A percentile compares a stretch with the other conserved stretches of the same genome.
phyloP scores from a whole-genome alignment of 2,329 filamentous ascomycete genomes.

The Diplodia seriata region DNA sequence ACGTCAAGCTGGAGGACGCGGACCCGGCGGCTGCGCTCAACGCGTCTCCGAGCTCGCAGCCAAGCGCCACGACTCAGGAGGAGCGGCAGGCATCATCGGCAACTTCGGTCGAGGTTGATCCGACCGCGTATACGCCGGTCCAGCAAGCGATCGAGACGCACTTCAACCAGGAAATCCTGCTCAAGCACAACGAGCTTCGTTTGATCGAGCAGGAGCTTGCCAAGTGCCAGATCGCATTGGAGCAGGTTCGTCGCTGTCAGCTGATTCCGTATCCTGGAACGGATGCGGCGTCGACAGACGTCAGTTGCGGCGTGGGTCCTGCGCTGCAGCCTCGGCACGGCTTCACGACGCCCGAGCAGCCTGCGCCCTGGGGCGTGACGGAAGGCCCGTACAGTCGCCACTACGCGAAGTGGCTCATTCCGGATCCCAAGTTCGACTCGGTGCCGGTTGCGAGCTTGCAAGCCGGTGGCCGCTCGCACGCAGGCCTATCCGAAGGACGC shows the following conservation, averaged over 20 bases:
- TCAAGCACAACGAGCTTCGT: constrained; percentile 93
- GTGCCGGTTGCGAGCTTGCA: constrained; percentile 48
- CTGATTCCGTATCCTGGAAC: constrained; percentile 87
- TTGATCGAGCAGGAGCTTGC: constrained; percentile 95
- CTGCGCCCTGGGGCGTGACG: constrained; percentile 86
- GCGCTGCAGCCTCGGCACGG: constrained; percentile 68
- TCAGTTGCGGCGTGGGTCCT: constrained; percentile 77
- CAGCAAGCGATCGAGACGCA: constrained; percentile 82
- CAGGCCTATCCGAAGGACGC: constrained; percentile 67
- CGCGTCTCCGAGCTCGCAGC: constrained; percentile 35
- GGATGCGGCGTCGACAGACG: constrained; percentile 69
- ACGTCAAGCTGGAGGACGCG: constrained; percentile 34
- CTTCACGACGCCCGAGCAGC: constrained; percentile 74
- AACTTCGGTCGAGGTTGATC: constrained; percentile 32
- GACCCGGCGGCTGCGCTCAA: constrained; percentile 35
- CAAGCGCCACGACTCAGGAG: constrained; percentile 41
- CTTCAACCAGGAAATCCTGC: constrained; percentile 86
- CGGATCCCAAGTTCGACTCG: constrained; percentile 81
- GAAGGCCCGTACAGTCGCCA: constrained; percentile 94
- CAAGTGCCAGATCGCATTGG: constrained; percentile 91
- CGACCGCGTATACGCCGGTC: constrained; percentile 59
- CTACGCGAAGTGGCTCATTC: constrained; percentile 94
- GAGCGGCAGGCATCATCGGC: constrained; percentile 6
- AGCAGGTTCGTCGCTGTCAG: constrained; percentile 91
- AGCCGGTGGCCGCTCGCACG: constrained; percentile 46